Conservation (phyloP, 352 stramenopile genomes). For the Globisporangium abappressorium region DNA sequence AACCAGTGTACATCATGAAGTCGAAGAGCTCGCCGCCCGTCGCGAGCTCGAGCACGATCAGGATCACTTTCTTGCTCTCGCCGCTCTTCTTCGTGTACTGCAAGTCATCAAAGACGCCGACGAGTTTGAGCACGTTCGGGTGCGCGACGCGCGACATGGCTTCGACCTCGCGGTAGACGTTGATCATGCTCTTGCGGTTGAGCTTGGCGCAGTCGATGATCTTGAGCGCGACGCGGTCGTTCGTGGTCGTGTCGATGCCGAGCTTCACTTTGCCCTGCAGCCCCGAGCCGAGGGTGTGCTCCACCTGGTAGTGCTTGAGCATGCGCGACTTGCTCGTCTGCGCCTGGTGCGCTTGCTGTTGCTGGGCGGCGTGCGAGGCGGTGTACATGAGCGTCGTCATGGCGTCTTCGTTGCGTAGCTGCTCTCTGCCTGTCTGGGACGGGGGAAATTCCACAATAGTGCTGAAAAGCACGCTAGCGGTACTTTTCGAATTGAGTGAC, state of each 20-base stretch:
- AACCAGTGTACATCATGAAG: constrained; percentile 93
- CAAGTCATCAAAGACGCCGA: constrained; percentile 73
- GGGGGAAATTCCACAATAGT: constrained; percentile 14
- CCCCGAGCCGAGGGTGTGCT: constrained; percentile 76
- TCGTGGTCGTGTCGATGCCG: constrained; percentile 71
- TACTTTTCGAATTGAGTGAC: neutral
- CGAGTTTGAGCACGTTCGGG: constrained; percentile 76
- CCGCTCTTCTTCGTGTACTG: constrained; percentile 75
- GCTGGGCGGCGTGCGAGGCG: neutral
- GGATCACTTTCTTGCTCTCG: constrained; percentile 70
- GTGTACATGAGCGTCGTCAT: constrained; percentile 15
- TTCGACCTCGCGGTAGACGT: constrained; percentile 87
- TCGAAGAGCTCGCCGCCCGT: constrained; percentile 88
- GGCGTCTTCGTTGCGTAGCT: neutral
- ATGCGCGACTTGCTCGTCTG: constrained; percentile 36
- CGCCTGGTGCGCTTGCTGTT: neutral
- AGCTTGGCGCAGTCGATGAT: constrained; percentile 85
- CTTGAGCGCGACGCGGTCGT: constrained; percentile 88
- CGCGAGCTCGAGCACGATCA: constrained; percentile 89
- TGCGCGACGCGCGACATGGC: constrained; percentile 87
- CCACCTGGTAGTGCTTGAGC: constrained; percentile 73
- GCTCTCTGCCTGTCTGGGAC: constrained; percentile 6
- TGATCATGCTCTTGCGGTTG: constrained; percentile 78
- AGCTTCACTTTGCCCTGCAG: constrained; percentile 89
- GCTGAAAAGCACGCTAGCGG: neutral